phyloP scores from a whole-genome alignment of 768 basidiomycete genomes.

The Agaricus bisporus region DNA sequence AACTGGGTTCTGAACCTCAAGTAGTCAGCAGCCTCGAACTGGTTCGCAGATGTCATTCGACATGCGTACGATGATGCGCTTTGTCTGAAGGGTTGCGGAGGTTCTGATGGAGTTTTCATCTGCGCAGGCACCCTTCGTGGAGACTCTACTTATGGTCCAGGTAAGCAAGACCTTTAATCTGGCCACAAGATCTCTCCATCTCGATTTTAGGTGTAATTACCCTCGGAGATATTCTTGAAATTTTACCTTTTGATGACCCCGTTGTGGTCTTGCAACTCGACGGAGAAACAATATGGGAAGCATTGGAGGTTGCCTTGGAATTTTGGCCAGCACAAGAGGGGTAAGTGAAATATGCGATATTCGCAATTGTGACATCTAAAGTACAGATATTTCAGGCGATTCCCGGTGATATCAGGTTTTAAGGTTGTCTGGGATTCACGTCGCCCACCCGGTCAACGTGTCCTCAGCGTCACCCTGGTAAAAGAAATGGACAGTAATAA shows the following conservation, averaged over 20 bases:
- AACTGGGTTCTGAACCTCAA: neutral
- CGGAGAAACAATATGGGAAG: slow-evolving; percentile 74
- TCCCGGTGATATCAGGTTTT: slow-evolving; percentile 82
- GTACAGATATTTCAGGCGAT: slow-evolving; percentile 48
- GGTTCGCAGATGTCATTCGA: slow-evolving; percentile 80
- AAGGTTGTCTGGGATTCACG: slow-evolving; percentile 85
- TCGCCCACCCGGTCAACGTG: slow-evolving; percentile 60
- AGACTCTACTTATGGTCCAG: slow-evolving; percentile 80
- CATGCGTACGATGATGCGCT: slow-evolving; percentile 77
- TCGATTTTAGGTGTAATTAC: slow-evolving; percentile 56
- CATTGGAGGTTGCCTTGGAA: slow-evolving; percentile 63
- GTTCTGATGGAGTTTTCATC: slow-evolving; percentile 76
- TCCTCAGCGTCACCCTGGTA: slow-evolving; percentile 65
- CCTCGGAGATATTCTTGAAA: slow-evolving; percentile 83
- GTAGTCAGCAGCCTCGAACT: slow-evolving; percentile 69
- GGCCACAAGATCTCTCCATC: neutral
- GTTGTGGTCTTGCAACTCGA: slow-evolving; percentile 76
- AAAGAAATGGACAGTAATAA: slow-evolving; percentile 28
- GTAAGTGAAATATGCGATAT: slow-evolving; percentile 27
- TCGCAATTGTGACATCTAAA: neutral
- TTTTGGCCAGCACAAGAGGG: slow-evolving; percentile 92
- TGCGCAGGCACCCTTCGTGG: slow-evolving; percentile 83
- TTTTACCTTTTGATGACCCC: slow-evolving; percentile 85
- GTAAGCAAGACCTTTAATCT: slow-evolving; percentile 26
- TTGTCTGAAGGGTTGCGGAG: slow-evolving; percentile 49